Evolutionary conservation across 345 rosid genomes (phyloP).

Genomic region (Trapa bicornis): DNA sequence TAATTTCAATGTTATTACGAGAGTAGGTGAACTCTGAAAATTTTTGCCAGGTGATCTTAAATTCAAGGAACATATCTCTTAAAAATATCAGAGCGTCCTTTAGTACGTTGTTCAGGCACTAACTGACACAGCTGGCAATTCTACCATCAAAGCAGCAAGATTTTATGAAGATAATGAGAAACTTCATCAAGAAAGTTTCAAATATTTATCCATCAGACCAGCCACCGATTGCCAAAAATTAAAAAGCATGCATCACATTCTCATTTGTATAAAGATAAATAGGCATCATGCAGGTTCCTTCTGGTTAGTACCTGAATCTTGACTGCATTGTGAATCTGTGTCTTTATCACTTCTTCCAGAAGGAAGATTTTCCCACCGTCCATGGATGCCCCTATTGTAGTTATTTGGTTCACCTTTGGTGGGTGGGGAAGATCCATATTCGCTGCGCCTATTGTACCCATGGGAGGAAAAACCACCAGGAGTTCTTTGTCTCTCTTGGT

Average conservation of each 20-base stretch:
- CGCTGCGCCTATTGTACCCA: constrained; percentile 42
- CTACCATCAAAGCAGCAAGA: background rate
- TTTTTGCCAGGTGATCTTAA: background rate
- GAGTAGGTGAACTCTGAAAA: background rate
- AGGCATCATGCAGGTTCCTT: background rate
- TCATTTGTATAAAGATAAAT: background rate
- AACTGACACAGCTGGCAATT: background rate
- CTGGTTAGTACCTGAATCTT: constrained; percentile 48
- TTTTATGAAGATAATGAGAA: background rate
- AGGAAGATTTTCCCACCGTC: constrained; percentile 85
- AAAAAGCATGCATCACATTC: background rate
- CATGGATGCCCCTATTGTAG: constrained; percentile 36
- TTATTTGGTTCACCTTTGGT: constrained; percentile 56
- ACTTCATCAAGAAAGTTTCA: background rate
- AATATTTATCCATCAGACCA: background rate
- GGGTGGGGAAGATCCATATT: constrained; percentile 87
- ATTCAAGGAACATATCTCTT: background rate
- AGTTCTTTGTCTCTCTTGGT: constrained; percentile 43
- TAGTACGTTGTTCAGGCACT: background rate
- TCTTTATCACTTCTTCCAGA: constrained; percentile 70
- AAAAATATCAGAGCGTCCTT: background rate
- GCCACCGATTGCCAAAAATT: background rate
- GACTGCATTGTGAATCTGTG: constrained; percentile 58
- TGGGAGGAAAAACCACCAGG: constrained; percentile 45
- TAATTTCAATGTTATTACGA: background rate